A percentile compares a stretch with the other conserved stretches of the same genome.
Evolutionary conservation across 169 alveolate species (phyloP).

Genomic region (Cryptosporidium felis): DNA sequence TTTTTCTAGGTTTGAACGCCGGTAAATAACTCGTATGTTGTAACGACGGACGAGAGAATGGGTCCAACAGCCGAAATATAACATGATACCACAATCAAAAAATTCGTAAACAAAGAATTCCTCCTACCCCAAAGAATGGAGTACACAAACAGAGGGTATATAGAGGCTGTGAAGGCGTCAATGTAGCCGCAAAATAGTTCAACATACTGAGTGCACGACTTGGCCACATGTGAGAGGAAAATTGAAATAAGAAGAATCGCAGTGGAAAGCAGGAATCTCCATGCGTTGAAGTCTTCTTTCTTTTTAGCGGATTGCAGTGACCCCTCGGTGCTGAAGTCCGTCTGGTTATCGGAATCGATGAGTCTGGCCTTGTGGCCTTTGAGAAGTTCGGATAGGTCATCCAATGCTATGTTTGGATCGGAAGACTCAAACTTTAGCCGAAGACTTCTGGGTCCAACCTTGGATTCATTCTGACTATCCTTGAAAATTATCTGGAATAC

Average conservation of each 20-base stretch:
- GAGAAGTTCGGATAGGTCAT: background rate
- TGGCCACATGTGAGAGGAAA: constrained; percentile 64
- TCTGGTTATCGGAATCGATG: constrained; percentile 24
- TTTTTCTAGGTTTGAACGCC: constrained; percentile 20
- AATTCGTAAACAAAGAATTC: constrained; percentile 20
- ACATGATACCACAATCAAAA: constrained; percentile 12
- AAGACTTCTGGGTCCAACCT: background rate
- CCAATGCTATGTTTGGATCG: background rate
- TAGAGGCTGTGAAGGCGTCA: constrained; percentile 67
- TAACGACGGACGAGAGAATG: constrained; percentile 30
- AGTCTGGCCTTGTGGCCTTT: constrained; percentile 37
- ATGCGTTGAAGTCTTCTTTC: background rate
- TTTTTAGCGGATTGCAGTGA: background rate
- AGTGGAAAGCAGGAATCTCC: constrained; percentile 33
- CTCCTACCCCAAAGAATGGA: constrained; percentile 30
- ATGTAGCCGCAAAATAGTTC: constrained; percentile 66
- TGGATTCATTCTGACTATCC: background rate
- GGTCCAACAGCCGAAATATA: constrained; percentile 67
- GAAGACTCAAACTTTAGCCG: background rate
- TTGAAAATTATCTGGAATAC: constrained; percentile 28
- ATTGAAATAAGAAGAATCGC: constrained; percentile 27
- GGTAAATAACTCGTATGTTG: constrained; percentile 40
- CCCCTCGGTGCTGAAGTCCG: background rate
- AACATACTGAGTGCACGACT: constrained; percentile 67
- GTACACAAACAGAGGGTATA: constrained; percentile 57